Conservation (phyloP, 805 yeast genomes). For the Candida pseudofarinosa region DNA sequence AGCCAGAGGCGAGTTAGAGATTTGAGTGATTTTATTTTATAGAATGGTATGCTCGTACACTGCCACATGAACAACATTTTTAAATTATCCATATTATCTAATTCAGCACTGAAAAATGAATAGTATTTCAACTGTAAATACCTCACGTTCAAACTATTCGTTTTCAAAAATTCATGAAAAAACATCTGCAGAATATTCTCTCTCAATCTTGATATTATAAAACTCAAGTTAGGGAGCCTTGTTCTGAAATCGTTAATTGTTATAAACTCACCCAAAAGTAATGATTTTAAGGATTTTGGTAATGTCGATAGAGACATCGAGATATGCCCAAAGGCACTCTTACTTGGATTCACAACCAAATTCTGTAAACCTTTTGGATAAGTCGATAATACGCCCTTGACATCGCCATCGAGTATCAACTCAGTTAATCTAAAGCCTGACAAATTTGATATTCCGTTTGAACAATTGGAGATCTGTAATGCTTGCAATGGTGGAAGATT, state of each 20-base stretch:
- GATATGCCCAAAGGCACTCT: neutral
- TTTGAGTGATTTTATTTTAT: neutral
- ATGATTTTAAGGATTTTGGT: neutral
- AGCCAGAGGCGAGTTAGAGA: neutral
- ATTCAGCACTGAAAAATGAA: neutral
- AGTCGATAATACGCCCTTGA: neutral
- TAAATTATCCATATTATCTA: neutral
- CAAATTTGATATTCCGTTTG: neutral
- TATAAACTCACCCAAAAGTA: neutral
- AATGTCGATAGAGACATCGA: neutral
- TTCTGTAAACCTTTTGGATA: neutral
- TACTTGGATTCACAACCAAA: conserved; percentile 1
- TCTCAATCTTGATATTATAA: neutral
- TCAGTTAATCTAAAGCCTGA: neutral
- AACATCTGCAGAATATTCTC: neutral
- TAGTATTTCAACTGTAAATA: neutral
- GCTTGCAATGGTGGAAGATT: conserved; percentile 1
- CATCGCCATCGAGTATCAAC: conserved; percentile 1
- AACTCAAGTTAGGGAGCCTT: neutral
- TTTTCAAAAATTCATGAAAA: neutral
- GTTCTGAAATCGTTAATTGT: neutral
- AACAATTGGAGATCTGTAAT: neutral
- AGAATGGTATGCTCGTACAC: neutral
- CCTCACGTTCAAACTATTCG: neutral
- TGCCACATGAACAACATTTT: neutral